phyloP scores from a whole-genome alignment of 2,329 filamentous ascomycete genomes.

The Beauveria rudraprayagi region DNA sequence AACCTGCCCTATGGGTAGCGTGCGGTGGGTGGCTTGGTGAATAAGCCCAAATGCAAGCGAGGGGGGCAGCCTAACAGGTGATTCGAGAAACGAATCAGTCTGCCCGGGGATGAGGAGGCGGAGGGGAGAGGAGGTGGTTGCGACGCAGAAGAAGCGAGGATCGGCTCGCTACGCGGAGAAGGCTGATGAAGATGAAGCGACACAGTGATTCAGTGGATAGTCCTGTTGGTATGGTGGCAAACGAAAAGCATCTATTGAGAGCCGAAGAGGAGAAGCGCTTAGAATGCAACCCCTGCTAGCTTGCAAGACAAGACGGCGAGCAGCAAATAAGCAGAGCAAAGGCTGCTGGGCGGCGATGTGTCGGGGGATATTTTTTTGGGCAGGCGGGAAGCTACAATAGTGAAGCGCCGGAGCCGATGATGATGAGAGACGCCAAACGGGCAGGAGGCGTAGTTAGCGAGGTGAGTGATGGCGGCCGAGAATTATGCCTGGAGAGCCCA shows the following conservation, averaged over 20 bases:
- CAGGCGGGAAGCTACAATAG: background rate
- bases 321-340: background rate
- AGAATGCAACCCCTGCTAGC: conserved; percentile 5
- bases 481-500: conserved; percentile 1
- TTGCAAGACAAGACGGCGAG: background rate
- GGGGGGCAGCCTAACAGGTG: background rate
- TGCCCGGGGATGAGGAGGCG: background rate
- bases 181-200: conserved; percentile 1
- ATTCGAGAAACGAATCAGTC: background rate
- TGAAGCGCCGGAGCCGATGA: background rate
- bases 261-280: conserved; percentile 5
- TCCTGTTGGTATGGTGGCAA: background rate
- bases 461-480: background rate
- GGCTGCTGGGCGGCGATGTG: background rate
- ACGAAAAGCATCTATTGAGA: background rate
- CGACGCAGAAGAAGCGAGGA: background rate
- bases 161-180: conserved; percentile 7
- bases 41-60: conserved; percentile 8
- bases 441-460: background rate
- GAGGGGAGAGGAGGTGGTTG: background rate
- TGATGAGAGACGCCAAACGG: background rate
- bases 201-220: background rate
- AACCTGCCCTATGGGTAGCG: background rate
- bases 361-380: background rate
- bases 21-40: background rate